Conservation (phyloP, 1,284 basidiomycete genomes). For the Leucoagaricus sp. region DNA sequence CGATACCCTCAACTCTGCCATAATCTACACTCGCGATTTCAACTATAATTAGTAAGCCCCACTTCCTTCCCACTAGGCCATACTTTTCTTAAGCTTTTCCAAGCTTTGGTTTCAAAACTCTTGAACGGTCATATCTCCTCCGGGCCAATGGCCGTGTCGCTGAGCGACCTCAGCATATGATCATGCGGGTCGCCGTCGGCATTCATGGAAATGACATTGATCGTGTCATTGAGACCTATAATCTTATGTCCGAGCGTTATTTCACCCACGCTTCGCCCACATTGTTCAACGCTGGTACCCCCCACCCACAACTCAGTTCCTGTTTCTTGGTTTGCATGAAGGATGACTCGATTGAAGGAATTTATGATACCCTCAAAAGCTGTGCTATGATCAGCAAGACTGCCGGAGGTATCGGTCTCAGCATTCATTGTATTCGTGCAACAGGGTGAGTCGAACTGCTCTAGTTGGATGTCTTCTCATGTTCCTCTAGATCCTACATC, state of each 20-base stretch:
- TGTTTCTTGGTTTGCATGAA: constrained; percentile 99
- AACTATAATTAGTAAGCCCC: constrained; percentile 83
- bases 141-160: constrained; percentile 94
- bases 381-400: constrained; percentile 99
- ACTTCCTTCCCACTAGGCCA: background rate
- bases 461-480: constrained; percentile 17
- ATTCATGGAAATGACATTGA: constrained; percentile 94
- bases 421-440: constrained; percentile 96
- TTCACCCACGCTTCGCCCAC: constrained; percentile 99
- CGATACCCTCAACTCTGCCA: constrained; percentile 86
- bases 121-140: constrained; percentile 97
- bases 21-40: constrained; percentile 99
- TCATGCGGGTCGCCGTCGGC: constrained; percentile 99
- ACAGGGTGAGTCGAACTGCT: constrained; percentile 67
- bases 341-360: constrained; percentile 98
- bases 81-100: background rate
- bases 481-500: constrained; percentile 69
- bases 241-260: constrained; percentile 94
- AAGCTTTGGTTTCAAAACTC: constrained; percentile 99
- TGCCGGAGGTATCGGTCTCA: constrained; percentile 96
- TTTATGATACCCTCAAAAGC: constrained; percentile 98
- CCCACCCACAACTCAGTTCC: constrained; percentile 92
- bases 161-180: constrained; percentile 98
- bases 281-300: constrained; percentile 98
- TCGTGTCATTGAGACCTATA: constrained; percentile 89